Base-by-base conservation (phyloP, 1,139 yeast genomes). In the Debaryomyces nepalensis region DNA sequence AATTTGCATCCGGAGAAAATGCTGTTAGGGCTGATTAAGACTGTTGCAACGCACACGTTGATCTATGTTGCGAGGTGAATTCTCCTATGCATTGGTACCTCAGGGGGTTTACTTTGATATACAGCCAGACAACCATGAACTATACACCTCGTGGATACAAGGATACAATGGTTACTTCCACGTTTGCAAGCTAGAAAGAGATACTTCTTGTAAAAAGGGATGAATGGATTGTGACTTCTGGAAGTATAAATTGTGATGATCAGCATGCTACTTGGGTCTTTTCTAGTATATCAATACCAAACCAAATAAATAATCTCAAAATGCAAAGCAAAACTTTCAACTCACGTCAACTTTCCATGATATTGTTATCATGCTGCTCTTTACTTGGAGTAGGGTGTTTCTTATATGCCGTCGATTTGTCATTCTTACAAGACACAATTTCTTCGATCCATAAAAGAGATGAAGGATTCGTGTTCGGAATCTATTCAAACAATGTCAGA, bases 401-500 rank as follows among this genome's bases (percentile, higher is more conserved):
- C 12, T 24, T 24, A 18, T 24, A 24, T 34, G 20, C 24, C 6
- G 30, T 34, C 16, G 31, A 24, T 10, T 24, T 24, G 11, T 34
- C 31, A 3, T 34, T 24, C 22, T 24, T 34, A 11, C 9, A 26
- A 12, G 30, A 34, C n/a, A 14, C 15, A 34, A 24, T 16, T 18
- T 24, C 31, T 1, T 15, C 30, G 16, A 23, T 34, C 14, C 20
- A 26, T 4, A 34, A 34, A 11, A 26, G 30, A 24, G 19, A 24
- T n/a, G 9, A 18, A 6, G 36, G 31, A 2, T 51, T 54, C 21
- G 46, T 44, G 16, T 52, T 59, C 27, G 51, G 56, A 43, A 45
- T 59, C 9, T 53, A 57, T 41, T 53, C 64, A n/a, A 60, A 60
- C 30, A 65, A 65, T 39, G 63, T 65, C 2, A 51, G 69, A 38